A percentile compares a stretch with the other conserved stretches of the same genome.
Evolutionary conservation across 441 rosid genomes (phyloP).

Genomic region (Kokia cookei): DNA sequence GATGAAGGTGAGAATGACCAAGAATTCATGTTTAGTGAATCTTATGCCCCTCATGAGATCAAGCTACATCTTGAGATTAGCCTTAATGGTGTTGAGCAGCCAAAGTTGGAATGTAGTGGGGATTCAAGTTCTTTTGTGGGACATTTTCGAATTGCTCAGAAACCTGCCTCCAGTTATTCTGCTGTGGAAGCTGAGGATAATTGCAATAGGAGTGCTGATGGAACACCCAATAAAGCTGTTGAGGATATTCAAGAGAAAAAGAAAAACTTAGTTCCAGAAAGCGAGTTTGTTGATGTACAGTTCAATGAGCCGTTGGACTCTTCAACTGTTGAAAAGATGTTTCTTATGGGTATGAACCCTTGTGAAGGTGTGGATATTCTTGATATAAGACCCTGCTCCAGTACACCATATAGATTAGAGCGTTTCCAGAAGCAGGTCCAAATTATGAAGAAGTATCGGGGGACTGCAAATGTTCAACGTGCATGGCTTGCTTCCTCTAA

Average conservation of each 20-base stretch:
- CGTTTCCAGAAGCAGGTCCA: constrained; percentile 76
- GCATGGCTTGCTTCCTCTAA: constrained; percentile 91
- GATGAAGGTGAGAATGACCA: constrained; percentile 26
- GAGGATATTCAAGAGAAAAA: constrained; percentile 23
- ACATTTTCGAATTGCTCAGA: constrained; percentile 36
- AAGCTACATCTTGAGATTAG: constrained; percentile 87
- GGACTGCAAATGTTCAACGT: constrained; percentile 68
- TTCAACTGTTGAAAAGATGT: constrained; percentile 42
- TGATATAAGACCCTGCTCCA: constrained; percentile 41
- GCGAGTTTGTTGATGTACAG: constrained; percentile 14
- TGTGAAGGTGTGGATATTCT: constrained; percentile 37
- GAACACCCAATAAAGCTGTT: constrained; percentile 31
- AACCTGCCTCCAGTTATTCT: constrained; percentile 21
- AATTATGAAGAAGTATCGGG: constrained; percentile 56
- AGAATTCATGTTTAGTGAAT: constrained; percentile 17
- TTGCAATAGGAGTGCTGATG: constrained; percentile 32
- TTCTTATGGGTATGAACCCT: constrained; percentile 42
- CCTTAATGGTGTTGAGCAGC: constrained; percentile 46
- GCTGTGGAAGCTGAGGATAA: constrained; percentile 41
- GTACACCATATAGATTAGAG: constrained; percentile 52
- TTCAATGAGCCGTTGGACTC: constrained; percentile 37
- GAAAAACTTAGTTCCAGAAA: background rate
- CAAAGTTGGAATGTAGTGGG: constrained; percentile 63
- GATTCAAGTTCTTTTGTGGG: constrained; percentile 57
- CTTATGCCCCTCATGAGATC: constrained; percentile 47